These are phyloP conservation scores for Schrenkiella parvula DNA, from an alignment of 345 rosid genomes.

Conservation along the genomic window DNA sequence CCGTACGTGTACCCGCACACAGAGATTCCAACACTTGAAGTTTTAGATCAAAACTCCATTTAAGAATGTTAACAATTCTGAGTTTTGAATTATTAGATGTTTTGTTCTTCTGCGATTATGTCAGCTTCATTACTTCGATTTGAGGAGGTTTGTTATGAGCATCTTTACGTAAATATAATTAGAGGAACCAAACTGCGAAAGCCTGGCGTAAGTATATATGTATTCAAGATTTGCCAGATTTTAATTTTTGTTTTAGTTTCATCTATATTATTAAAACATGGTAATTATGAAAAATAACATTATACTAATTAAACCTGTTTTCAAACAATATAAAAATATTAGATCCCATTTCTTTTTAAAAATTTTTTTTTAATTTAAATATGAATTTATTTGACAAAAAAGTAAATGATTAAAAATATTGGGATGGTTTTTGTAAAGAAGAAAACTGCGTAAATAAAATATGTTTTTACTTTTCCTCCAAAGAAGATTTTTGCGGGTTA, in stretches of 20 bases:
- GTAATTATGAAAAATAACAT: too few species aligned
- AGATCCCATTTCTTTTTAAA: too few species aligned
- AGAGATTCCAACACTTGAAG: neutral
- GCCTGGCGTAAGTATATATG: neutral
- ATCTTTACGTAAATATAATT: neutral
- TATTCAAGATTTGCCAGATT: neutral
- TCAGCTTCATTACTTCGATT: neutral
- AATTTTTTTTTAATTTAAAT: too few species aligned
- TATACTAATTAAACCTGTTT: too few species aligned
- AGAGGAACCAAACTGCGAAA: neutral
- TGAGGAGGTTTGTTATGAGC: neutral
- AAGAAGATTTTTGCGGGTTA: too few species aligned
- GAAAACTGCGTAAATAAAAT: too few species aligned
- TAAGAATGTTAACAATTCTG: conserved; percentile 15
- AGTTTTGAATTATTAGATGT: neutral
- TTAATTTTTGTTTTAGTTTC: neutral
- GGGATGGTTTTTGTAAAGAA: too few species aligned
- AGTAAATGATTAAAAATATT: too few species aligned
- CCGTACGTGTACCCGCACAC: conserved; percentile 37
- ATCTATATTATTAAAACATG: too few species aligned
- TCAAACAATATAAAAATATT: too few species aligned
- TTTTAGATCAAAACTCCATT: conserved; percentile 25
- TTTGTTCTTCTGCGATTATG: neutral
- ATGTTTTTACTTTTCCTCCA: too few species aligned
- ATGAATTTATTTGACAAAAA: too few species aligned